Evolutionary conservation across 805 yeast genomes (phyloP).

Genomic region (Ogataea pilisensis): DNA sequence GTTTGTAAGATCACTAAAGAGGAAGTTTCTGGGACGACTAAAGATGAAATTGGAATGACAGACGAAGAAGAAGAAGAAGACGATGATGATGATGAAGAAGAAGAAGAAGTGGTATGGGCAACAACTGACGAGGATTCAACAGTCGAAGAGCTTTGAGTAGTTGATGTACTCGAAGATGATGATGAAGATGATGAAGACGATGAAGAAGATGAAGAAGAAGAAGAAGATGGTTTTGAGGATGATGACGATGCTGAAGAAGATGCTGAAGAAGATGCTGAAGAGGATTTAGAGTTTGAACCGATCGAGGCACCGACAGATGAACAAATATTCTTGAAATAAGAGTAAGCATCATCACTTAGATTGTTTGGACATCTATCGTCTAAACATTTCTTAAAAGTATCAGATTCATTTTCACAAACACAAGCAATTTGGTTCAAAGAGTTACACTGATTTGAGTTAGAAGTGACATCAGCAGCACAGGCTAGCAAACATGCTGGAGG

Average conservation of each 20-base stretch:
- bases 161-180: conserved; percentile 17
- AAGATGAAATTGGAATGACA: conserved; percentile 30
- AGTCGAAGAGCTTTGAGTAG: conserved; percentile 3
- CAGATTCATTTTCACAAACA: conserved; percentile 56
- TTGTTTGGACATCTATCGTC: conserved; percentile 64
- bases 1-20: conserved; percentile 26
- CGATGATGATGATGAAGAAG: conserved; percentile 31
- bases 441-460: conserved; percentile 47
- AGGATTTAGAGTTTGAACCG: conserved; percentile 27
- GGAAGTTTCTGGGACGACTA: conserved; percentile 30
- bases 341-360: conserved; percentile 51
- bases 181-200: conserved; percentile 20
- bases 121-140: conserved; percentile 13
- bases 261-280: conserved; percentile 30
- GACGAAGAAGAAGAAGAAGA: conserved; percentile 30
- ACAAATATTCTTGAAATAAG: conserved; percentile 55
- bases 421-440: conserved; percentile 64
- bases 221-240: conserved; percentile 18
- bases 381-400: conserved; percentile 59
- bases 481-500: conserved; percentile 94
- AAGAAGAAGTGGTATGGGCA: conserved; percentile 25
- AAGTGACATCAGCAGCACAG: conserved; percentile 71
- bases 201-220: conserved; percentile 28
- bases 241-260: conserved; percentile 25
- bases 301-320: conserved; percentile 37